These are phyloP conservation scores for Aechmea fasciata DNA, from an alignment of 176 grass and related monocot genomes.

Conservation along the genomic window DNA sequence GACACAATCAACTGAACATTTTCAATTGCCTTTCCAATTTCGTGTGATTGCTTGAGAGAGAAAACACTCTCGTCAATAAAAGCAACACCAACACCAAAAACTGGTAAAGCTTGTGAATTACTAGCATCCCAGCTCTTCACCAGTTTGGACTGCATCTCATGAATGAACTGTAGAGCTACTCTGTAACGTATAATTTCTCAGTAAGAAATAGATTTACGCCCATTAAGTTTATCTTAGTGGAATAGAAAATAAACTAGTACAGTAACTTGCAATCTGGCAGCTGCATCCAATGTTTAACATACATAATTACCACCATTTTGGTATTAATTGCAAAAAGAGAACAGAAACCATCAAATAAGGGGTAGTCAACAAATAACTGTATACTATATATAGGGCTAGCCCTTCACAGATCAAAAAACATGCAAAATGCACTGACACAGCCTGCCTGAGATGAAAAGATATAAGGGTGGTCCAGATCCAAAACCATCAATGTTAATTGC, in stretches of 20 bases:
- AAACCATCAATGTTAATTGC: no score
- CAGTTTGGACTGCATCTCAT: constrained; percentile 72
- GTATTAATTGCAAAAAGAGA: not conserved
- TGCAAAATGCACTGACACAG: no score
- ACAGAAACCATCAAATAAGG: not conserved
- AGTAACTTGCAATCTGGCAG: not conserved
- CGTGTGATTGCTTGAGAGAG: not conserved
- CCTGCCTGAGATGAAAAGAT: no score
- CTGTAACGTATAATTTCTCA: constrained; percentile 20
- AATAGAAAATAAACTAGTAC: not conserved
- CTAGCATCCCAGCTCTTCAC: constrained; percentile 73
- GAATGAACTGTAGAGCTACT: constrained; percentile 75
- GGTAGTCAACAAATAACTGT: not conserved
- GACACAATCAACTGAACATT: constrained; percentile 45
- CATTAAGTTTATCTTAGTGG: not conserved
- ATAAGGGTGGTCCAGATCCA: no score
- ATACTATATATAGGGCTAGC: not conserved
- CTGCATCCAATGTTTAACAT: not conserved
- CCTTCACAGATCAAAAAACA: no score
- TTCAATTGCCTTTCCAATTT: constrained; percentile 26
- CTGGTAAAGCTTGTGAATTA: constrained; percentile 65
- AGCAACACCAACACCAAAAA: constrained; percentile 50
- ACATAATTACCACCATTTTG: not conserved
- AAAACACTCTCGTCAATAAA: constrained; percentile 55
- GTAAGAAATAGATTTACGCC: not conserved